Conservation (phyloP, 2,329 filamentous ascomycete species). For the Cercospora beticola region DNA sequence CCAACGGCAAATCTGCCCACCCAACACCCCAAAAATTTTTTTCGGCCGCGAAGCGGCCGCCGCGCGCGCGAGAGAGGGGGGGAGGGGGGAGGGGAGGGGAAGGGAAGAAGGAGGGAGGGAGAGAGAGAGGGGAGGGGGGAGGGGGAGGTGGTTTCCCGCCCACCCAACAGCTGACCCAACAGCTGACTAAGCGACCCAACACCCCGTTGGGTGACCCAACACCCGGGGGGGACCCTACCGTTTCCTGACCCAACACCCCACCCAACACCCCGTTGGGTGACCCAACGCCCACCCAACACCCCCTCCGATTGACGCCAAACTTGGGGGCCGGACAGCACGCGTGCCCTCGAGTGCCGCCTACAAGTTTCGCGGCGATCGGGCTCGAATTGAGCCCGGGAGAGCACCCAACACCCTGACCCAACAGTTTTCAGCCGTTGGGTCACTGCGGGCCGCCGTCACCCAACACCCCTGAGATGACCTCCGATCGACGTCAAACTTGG, state of each 20-base stretch:
- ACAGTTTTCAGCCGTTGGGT: background rate
- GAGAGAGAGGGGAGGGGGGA: background rate
- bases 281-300: background rate
- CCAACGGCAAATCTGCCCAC: background rate
- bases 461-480: background rate
- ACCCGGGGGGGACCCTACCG: background rate
- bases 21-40: conserved; percentile 4
- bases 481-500: background rate
- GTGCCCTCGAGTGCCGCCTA: background rate
- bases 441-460: background rate
- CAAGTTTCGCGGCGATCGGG: background rate
- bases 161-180: background rate
- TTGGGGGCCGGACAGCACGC: background rate
- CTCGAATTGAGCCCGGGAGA: background rate
- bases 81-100: background rate
- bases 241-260: background rate
- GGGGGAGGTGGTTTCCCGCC: background rate
- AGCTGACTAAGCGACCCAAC: background rate
- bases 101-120: background rate
- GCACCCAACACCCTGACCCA: background rate
- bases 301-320: background rate
- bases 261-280: background rate
- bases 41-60: background rate
- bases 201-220: background rate
- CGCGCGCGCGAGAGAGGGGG: background rate